phyloP scores from a whole-genome alignment of 2,329 filamentous ascomycete genomes.

The Colletotrichum karsti region DNA sequence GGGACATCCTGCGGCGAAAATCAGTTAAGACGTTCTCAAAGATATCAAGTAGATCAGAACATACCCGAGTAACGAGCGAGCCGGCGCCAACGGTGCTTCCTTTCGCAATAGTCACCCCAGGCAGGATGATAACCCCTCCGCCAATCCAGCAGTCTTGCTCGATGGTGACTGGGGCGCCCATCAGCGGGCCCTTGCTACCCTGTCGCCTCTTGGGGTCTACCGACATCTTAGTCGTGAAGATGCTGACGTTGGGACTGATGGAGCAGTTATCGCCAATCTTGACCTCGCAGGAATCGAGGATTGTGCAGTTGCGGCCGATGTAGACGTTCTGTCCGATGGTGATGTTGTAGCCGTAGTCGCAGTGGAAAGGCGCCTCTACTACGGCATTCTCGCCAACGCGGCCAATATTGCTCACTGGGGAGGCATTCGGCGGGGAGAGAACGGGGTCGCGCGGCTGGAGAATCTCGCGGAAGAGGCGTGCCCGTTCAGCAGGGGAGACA shows the following conservation, averaged over 20 bases:
- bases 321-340: constrained; percentile 85
- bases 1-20: constrained; percentile 63
- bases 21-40: background rate
- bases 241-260: constrained; percentile 86
- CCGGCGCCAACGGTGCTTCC: constrained; percentile 84
- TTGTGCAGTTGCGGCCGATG: constrained; percentile 83
- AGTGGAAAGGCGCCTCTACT: constrained; percentile 89
- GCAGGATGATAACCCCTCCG: constrained; percentile 79
- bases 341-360: constrained; percentile 97
- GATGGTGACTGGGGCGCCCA: constrained; percentile 78
- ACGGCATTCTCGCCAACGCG: constrained; percentile 78
- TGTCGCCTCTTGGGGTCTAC: constrained; percentile 78
- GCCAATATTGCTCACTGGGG: constrained; percentile 62
- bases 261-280: constrained; percentile 80
- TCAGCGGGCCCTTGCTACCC: constrained; percentile 76
- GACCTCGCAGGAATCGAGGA: constrained; percentile 87
- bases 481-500: constrained; percentile 73
- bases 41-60: constrained; percentile 29
- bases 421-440: constrained; percentile 63
- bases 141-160: constrained; percentile 88
- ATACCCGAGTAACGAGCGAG: constrained; percentile 82
- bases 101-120: constrained; percentile 81
- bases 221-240: constrained; percentile 79
- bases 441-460: constrained; percentile 69
- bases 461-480: constrained; percentile 76